phyloP scores from a whole-genome alignment of 2,329 filamentous ascomycete genomes.

The Fusarium sp. region DNA sequence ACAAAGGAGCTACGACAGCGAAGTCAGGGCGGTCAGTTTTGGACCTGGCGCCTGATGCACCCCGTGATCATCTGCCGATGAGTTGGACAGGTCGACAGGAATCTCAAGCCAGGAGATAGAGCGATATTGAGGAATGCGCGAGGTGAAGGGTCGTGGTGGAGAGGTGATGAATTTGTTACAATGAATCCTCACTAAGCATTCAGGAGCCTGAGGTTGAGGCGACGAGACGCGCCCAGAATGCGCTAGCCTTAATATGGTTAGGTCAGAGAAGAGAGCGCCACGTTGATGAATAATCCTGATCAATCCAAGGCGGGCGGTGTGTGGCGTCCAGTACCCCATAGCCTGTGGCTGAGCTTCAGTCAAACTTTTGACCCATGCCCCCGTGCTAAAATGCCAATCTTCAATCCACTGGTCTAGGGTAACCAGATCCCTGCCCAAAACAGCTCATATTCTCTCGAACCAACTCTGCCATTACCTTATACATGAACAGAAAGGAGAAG shows the following conservation, averaged over 20 bases:
- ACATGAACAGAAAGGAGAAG: constrained; percentile 3
- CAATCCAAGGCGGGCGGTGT: neutral
- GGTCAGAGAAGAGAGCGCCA: neutral
- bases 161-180: constrained; percentile 43
- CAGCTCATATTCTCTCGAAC: constrained; percentile 23
- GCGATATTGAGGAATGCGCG: constrained; percentile 30
- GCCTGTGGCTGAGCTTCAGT: neutral
- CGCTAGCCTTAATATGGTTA: constrained; percentile 8
- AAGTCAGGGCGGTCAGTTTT: constrained; percentile 46
- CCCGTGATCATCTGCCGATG: constrained; percentile 46
- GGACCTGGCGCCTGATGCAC: constrained; percentile 48
- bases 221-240: constrained; percentile 35
- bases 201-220: constrained; percentile 38
- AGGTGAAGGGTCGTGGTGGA: constrained; percentile 26
- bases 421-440: neutral
- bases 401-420: neutral
- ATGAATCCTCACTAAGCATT: constrained; percentile 37
- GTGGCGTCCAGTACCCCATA: neutral
- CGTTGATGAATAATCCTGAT: constrained; percentile 19
- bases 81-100: constrained; percentile 34
- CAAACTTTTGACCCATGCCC: neutral
- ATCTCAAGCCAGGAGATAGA: constrained; percentile 25
- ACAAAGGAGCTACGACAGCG: constrained; percentile 33
- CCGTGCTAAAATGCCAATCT: neutral
- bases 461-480: neutral